phyloP scores from a whole-genome alignment of 2,329 filamentous ascomycete genomes.

The Aspergillus transmontanensis region DNA sequence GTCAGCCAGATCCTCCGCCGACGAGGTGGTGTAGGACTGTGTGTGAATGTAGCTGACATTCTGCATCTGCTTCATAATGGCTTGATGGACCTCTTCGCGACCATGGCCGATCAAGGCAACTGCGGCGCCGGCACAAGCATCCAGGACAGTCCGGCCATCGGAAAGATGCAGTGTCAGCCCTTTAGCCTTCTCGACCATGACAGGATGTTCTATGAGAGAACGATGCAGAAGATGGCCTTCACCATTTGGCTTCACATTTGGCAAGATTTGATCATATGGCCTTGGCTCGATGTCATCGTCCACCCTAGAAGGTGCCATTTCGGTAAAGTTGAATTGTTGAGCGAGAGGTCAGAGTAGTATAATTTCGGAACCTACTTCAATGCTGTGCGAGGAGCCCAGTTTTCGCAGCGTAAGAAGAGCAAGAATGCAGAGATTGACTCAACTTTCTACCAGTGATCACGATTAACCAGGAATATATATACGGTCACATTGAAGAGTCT shows the following conservation, averaged over 20 bases:
- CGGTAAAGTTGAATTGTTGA: neutral
- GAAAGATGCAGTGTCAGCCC: neutral
- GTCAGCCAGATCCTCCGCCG: neutral
- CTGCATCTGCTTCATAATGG: conserved; percentile 3
- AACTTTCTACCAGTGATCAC: too few relatives aligned
- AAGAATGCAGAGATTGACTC: neutral
- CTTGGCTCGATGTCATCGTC: neutral
- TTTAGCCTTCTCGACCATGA: neutral
- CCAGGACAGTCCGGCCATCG: conserved; percentile 2
- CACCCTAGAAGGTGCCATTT: neutral
- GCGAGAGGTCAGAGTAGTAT: neutral
- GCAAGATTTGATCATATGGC: neutral
- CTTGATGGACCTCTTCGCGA: neutral
- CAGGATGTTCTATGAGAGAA: neutral
- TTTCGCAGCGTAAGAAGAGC: neutral
- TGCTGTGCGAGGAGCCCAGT: neutral
- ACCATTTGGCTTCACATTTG: neutral
- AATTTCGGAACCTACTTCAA: neutral
- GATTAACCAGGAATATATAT: neutral
- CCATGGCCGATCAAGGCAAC: conserved; percentile 5
- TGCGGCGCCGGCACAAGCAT: conserved; percentile 4
- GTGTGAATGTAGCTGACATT: conserved; percentile 8
- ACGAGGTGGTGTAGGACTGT: conserved; percentile 2
- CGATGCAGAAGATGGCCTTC: conserved; percentile 7
- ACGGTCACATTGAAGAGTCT: too few relatives aligned